phyloP scores from a whole-genome alignment of 768 basidiomycete species.

The Kwoniella botswanensis region DNA sequence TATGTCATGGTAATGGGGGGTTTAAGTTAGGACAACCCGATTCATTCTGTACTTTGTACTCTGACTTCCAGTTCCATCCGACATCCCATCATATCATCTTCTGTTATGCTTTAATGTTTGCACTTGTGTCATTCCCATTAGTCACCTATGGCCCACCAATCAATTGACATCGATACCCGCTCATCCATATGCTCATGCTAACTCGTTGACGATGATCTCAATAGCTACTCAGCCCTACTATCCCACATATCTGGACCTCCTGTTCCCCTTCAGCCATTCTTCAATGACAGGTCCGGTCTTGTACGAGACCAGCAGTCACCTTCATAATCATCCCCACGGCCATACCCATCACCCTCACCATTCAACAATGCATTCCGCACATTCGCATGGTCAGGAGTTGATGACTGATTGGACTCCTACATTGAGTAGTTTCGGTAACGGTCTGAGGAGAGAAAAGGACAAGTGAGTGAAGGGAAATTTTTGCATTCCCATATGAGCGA shows the following conservation, averaged over 20 bases:
- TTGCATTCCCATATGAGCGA: no score
- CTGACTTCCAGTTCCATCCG: not conserved
- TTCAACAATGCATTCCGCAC: constrained; percentile 17
- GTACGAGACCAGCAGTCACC: constrained; percentile 25
- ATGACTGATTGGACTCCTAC: constrained; percentile 40
- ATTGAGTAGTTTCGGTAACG: constrained; percentile 19
- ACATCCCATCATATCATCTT: not conserved
- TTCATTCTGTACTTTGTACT: not conserved
- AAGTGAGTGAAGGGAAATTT: constrained; percentile 12
- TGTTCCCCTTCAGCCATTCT: constrained; percentile 21
- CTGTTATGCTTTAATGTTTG: not conserved
- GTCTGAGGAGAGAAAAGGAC: constrained; percentile 23
- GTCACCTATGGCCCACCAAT: constrained; percentile 5
- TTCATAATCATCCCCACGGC: constrained; percentile 1
- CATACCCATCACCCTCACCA: constrained; percentile 6
- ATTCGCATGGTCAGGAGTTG: constrained; percentile 34
- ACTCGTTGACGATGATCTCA: constrained; percentile 6
- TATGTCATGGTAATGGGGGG: not conserved
- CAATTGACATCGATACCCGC: not conserved
- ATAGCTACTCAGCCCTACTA: not conserved
- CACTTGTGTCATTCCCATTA: not conserved
- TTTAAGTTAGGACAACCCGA: not conserved
- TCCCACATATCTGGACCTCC: constrained; percentile 3
- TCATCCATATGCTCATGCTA: constrained; percentile 2
- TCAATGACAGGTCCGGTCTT: constrained; percentile 36